These are phyloP conservation scores for Dictyostelium capitatum DNA, from an alignment of 78 protist species.

Conservation along the genomic window DNA sequence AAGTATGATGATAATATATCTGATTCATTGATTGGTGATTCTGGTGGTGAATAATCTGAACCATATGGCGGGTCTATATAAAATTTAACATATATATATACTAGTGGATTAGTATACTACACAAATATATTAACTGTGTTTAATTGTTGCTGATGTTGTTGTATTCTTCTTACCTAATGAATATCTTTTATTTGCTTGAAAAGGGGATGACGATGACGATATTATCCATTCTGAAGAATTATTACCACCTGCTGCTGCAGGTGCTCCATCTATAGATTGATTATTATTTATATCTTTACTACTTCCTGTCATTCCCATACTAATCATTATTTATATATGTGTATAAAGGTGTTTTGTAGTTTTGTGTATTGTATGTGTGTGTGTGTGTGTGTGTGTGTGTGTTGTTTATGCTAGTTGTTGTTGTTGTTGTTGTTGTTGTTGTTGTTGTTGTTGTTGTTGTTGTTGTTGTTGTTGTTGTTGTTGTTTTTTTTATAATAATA, in stretches of 20 bases:
- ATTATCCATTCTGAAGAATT: constrained; percentile 52
- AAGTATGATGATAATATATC: constrained; percentile 41
- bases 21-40: constrained; percentile 36
- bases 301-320: constrained; percentile 29
- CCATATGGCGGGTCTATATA: constrained; percentile 22
- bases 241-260: constrained; percentile 30
- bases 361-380: background rate
- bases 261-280: background rate
- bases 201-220: constrained; percentile 51
- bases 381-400: background rate
- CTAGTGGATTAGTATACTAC: background rate
- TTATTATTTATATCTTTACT: background rate
- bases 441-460: no score
- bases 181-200: constrained; percentile 49
- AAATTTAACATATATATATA: background rate
- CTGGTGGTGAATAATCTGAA: constrained; percentile 58
- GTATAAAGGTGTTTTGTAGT: background rate
- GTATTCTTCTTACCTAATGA: constrained; percentile 36
- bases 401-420: no score
- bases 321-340: constrained; percentile 19
- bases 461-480: no score
- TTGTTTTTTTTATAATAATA: no score
- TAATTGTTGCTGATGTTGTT: no score
- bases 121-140: background rate
- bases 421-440: no score